Conservation (phyloP, 2,329 filamentous ascomycete genomes). For the Fusarium transvaalense region DNA sequence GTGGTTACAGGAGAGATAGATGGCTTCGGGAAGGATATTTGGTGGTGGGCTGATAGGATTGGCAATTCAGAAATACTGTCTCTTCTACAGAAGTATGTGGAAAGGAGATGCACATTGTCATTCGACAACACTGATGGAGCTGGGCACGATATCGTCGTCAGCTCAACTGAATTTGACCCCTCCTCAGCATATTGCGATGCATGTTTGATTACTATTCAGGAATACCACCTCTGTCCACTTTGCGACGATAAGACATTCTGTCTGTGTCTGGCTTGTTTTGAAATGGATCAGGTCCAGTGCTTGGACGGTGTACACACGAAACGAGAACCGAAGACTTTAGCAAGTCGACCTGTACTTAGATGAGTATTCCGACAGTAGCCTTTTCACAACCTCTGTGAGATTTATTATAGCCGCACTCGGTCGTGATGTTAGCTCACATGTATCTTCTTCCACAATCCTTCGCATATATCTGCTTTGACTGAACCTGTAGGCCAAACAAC, state of each 20-base stretch:
- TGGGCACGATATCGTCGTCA: too few relatives aligned
- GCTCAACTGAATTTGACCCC: neutral
- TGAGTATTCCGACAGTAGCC: neutral
- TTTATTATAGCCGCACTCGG: accelerated
- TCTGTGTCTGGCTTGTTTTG: neutral
- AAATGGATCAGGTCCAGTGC: neutral
- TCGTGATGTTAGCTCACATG: neutral
- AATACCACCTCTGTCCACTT: neutral
- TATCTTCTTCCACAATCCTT: neutral
- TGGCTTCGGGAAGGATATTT: neutral
- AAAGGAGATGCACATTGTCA: too few relatives aligned
- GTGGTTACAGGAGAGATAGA: neutral
- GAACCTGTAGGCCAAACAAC: neutral
- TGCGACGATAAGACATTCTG: neutral
- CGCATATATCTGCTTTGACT: neutral
- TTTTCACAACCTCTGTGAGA: neutral
- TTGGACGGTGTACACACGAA: neutral
- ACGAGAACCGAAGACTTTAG: too few relatives aligned
- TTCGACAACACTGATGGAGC: neutral
- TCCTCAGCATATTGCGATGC: neutral
- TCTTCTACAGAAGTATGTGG: neutral
- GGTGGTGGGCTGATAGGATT: neutral
- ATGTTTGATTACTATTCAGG: neutral
- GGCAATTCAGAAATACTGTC: neutral
- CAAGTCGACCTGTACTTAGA: neutral